Base-by-base conservation (phyloP, 2,329 filamentous ascomycete species). In the Fusarium buxicola region DNA sequence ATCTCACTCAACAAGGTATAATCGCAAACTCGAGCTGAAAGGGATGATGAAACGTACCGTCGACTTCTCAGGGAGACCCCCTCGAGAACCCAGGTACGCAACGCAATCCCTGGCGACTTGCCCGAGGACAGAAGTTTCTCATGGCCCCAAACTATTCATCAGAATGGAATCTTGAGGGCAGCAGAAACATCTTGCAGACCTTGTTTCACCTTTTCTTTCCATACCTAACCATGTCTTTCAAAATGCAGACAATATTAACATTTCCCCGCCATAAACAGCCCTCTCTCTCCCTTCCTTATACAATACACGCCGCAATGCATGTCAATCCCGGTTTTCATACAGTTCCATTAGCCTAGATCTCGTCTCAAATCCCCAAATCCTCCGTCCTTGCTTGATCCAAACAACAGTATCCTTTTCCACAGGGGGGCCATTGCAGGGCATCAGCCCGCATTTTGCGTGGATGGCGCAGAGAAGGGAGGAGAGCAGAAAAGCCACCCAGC, bases 261-360 rank as follows among this genome's bases (percentile, higher is more conserved):
- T 39, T 49, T 25, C 40, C 21, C 24, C 45, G 24, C 30, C 50
- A 32, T 49, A 21, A 60, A 41, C 21, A 35, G 15, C 48, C 39
- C 39, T 38, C 46, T 30, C 36, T 39, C 34, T n/a, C n/a, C n/a
- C n/a, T n/a, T n/a, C n/a, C n/a, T n/a, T 28, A 45, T 58, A 60
- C 27, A 60, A 60, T 58, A 61, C 49, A 60, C 45, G 47, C 35
- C 58, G 58, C 44, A 56, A 64, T 60, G 60, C 52, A 64, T 44
- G 30, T 18, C 18, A 27, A 46, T 41, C 31, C 57, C 59, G 28
- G 51, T 54, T 63, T 54, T 63, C 55, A 45, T 63, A 50, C 51
- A 59, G 36, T 44, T 43, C 44, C 60, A 35, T 55, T 49, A 56
- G 55, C 62, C 55, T 44, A 53, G 34, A 56, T 40, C 32, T 50